Evolutionary conservation across 768 basidiomycete species (phyloP), one percentile per base, ranked within the genome.

Genomic region (Rhodotorula graminis): DNA sequence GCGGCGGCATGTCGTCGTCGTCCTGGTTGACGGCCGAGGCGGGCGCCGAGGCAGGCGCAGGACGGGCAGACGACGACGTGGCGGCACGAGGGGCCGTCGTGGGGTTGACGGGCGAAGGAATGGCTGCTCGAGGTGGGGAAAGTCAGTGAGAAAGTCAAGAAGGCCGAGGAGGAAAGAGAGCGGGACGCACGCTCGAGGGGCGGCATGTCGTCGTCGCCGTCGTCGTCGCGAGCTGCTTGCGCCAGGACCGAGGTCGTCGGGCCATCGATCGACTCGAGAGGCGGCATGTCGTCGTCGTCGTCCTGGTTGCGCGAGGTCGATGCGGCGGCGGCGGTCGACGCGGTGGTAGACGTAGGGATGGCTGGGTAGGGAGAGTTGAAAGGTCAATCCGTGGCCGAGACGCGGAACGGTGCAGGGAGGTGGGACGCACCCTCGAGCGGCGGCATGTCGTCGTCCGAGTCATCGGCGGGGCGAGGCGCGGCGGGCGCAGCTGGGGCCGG

Each of bases 201-300:
- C 2, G 71, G 71, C 66, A 72, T 64, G 40, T 68, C n/a, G n/a
- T n/a, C n/a, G n/a, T n/a, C n/a, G n/a, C n/a, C 66, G 31, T 72
- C 71, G 50, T 67, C 61, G 37, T 33, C 33, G 60, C 49, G 21
- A 2, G 23, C 49, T 5, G 44, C 44, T 16, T 16, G 44, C 33
- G 27, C 31, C 46, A 47, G 5, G 18, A 19, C 14, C 16, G 60
- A 16, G n/a, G n/a, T n/a, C 49, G 64, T 29, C 14, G 58, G 5
- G 42, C 21, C 44, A 52, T n/a, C n/a, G 29, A 68, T 61, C 0
- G 58, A 21, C 27, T 60, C 64, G 42, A 65, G 64, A 19, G 58
- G 49, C n/a, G 64, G 59, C 27, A 71, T 42, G 42, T 64, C 62
- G 33, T 62, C 65, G 50, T 59, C 60, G 9, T 59, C 60, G 37